Base-by-base conservation (phyloP, 148 eudicot species). In the Cornus suecica region DNA sequence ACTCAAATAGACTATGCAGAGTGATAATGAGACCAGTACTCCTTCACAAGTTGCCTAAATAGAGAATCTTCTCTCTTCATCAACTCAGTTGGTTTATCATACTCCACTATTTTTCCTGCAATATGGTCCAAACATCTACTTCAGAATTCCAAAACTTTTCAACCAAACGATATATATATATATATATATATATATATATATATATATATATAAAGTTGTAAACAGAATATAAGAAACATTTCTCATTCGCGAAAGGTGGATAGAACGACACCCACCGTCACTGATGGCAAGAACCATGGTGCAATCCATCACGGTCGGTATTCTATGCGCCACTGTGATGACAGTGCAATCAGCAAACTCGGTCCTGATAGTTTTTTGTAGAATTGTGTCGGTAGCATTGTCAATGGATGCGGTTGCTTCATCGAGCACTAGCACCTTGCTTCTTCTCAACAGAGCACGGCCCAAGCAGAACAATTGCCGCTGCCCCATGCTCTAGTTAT, bases 401-500 rank as follows among this genome's bases (percentile, higher is more conserved):
- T 91, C 97, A 1, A 91, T 80, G 4, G 93, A 91, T 30, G 97
- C 97, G 73, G 97, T 92, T 5, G 97, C 97, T 82, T 92, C 97
- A 70, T 92, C 97, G 10, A 92, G 90, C 52, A 90, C 97, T 71
- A 92, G 62, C 23, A 90, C 82, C 80, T 87, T 88, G 87, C 97
- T 88, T 72, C 87, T 78, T 64, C 93, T 88, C 70, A 90, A 66
- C 67, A 92, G 68, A 45, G 94, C 97, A 4, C 94, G 89, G 0
- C 97, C 97, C 73, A 90, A 77, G 72, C 94, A 92, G 42, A 92
- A 92, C 72, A 92, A 74, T 66, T 92, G 97, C 10, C 92, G 70
- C 76, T 92, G 97, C 66, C 97, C 94, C 97, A 92, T 88, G 86
- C 97, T 92, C 97, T 94, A 90, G 58, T 92, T 90, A 27, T 89